Evolutionary conservation across 306 rosid genomes (phyloP).

Genomic region (Datisca glomerata): DNA sequence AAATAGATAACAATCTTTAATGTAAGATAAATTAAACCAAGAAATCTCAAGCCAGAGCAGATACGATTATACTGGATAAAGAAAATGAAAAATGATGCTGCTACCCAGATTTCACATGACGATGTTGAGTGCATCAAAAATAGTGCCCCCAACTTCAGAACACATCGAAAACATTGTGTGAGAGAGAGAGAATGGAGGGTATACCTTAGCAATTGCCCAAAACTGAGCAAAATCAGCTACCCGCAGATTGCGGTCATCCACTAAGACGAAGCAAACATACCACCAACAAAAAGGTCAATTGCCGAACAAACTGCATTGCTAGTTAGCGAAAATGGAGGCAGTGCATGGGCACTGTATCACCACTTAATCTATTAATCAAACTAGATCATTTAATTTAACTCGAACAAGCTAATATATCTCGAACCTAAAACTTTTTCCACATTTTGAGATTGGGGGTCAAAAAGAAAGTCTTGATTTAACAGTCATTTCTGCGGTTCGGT

Average conservation of each 20-base stretch:
- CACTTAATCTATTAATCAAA: slow-evolving; percentile 56
- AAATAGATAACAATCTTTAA: too few species aligned
- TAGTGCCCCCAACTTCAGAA: slow-evolving; percentile 70
- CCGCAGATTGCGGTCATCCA: slow-evolving; percentile 99
- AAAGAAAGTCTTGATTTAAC: too few species aligned
- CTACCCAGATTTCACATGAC: slow-evolving; percentile 17
- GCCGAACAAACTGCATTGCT: slow-evolving; percentile 96
- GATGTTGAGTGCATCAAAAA: slow-evolving; percentile 25
- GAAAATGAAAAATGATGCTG: slow-evolving; percentile 13
- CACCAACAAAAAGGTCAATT: slow-evolving; percentile 99
- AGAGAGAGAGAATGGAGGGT: slow-evolving; percentile 64
- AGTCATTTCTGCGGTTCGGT: too few species aligned
- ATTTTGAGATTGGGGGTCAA: too few species aligned
- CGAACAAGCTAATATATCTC: too few species aligned
- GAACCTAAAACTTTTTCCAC: too few species aligned
- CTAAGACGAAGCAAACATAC: slow-evolving; percentile 99
- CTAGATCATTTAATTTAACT: slow-evolving; percentile 47
- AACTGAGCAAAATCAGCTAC: slow-evolving; percentile 99
- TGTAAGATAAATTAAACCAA: not conserved
- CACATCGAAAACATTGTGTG: slow-evolving; percentile 60
- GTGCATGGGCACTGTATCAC: slow-evolving; percentile 89
- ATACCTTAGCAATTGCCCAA: slow-evolving; percentile 99
- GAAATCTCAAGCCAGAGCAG: not conserved
- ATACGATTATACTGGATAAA: slow-evolving; percentile 12
- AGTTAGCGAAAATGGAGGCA: slow-evolving; percentile 81